These are phyloP conservation scores for Crotalaria pallida DNA, from an alignment of 306 rosid genomes.

Conservation along the genomic window DNA sequence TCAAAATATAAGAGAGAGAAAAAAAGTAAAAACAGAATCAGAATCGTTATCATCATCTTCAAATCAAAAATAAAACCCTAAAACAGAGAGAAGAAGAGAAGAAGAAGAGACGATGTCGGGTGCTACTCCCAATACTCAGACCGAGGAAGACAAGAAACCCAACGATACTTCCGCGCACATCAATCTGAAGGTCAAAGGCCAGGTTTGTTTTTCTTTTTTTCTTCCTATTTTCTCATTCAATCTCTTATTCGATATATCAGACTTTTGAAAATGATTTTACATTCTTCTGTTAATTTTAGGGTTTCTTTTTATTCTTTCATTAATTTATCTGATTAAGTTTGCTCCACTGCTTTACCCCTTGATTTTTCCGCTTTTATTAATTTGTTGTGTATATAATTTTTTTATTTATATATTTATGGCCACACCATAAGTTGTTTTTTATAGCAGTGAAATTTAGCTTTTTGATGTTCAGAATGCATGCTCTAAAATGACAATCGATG, in stretches of 20 bases:
- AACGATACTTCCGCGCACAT: conserved; percentile 53
- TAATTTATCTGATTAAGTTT: background rate
- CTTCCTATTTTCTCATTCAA: background rate
- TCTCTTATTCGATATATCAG: background rate
- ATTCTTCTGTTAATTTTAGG: background rate
- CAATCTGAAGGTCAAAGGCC: conserved; percentile 76
- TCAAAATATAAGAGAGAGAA: background rate
- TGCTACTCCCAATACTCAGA: conserved; percentile 26
- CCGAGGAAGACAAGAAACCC: conserved; percentile 76
- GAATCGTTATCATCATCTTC: no score
- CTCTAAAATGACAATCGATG: no score
- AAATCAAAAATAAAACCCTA: conserved; percentile 44
- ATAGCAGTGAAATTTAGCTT: no score
- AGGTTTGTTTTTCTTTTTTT: conserved; percentile 35
- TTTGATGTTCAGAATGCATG: no score
- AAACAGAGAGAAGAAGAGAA: background rate
- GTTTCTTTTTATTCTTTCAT: background rate
- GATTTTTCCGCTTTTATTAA: no score
- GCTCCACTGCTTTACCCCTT: background rate
- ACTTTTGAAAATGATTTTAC: background rate
- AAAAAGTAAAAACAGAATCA: background rate
- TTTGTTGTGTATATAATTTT: no score
- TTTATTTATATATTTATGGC: no score
- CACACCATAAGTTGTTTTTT: no score
- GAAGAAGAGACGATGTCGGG: conserved; percentile 43